Base-by-base conservation (phyloP, 2,329 filamentous ascomycete genomes). In the Xylariaceae sp. region DNA sequence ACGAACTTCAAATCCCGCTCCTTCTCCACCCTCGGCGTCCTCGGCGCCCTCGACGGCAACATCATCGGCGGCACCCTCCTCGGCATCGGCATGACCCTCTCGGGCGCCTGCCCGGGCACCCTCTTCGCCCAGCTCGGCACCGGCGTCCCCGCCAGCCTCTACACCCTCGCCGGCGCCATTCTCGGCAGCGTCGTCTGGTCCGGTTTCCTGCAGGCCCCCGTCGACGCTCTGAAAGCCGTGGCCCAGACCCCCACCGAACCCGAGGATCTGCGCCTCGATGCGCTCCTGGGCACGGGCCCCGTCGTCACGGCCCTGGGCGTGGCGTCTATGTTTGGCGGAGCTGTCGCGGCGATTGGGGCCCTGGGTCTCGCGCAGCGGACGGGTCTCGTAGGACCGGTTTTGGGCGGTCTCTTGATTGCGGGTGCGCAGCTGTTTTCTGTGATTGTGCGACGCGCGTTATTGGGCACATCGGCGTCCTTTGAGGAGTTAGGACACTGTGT, bases 51-150 rank as follows among this genome's bases (percentile, higher is more conserved):
- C 66, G 85, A 88, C 66, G 86, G 84, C 58, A 89, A 89, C 69
- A 72, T 88, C 51, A 65, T 88, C 64, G 87, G 87, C 57, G 87
- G 86, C 3, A 68, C 77, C 13, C 72, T 88, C 2, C 78, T 87
- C 30, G 86, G 87, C 42, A 70, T 80, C n/a, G 87, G 87, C 57
- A 88, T 89, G 85, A 79, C 83, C 4, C 73, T 88, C 13, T 81
- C 85, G 0, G 85, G 85, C 7, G 81, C 85, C 0, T 88, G 86
- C 60, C 85, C 87, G 0, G 87, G 87, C 0, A 87, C 85, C 0
- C 78, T 88, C 4, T 78, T 87, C 53, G 80, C 82, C 0, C 86
- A 89, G 71, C 67, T 84, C 9, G 84, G 79, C 1, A 74, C 79
- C 10, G 80, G 82, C 1, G 74, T 85, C 2, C 72, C 68, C 1